Evolutionary conservation across 306 rosid species (phyloP).

Genomic region (Rosa chinensis): DNA sequence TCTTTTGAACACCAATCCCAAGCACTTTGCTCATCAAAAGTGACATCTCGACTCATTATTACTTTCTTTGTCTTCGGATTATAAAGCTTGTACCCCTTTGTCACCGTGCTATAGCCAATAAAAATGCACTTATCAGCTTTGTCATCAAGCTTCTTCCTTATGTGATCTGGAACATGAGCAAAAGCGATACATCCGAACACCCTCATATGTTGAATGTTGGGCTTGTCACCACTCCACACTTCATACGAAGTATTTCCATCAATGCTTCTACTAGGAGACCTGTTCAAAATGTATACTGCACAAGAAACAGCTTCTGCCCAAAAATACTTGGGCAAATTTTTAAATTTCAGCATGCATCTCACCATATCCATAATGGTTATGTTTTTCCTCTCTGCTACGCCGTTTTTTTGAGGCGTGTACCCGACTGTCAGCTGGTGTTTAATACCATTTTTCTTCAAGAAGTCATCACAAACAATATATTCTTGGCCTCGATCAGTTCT

Average conservation of each 20-base stretch:
- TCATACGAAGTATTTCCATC: not conserved
- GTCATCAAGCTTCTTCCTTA: not conserved
- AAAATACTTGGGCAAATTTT: not conserved
- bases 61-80: not conserved
- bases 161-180: not conserved
- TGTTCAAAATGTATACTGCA: not conserved
- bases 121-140: not conserved
- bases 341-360: not conserved
- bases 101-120: not conserved
- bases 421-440: not conserved
- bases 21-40: not conserved
- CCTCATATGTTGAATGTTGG: not conserved
- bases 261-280: not conserved
- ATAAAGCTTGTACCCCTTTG: not conserved
- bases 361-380: not conserved
- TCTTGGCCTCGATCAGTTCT: not conserved
- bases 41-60: not conserved
- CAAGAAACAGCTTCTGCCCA: not conserved
- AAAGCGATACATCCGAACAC: not conserved
- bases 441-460: not conserved
- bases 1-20: not conserved
- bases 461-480: not conserved
- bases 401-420: not conserved
- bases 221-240: not conserved
- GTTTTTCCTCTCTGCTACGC: not conserved